Percentiles rank a stretch among this genome's conserved stretches.
Evolutionary conservation across 2,329 filamentous ascomycete species (phyloP).

Genomic region (Colletotrichum musicola): DNA sequence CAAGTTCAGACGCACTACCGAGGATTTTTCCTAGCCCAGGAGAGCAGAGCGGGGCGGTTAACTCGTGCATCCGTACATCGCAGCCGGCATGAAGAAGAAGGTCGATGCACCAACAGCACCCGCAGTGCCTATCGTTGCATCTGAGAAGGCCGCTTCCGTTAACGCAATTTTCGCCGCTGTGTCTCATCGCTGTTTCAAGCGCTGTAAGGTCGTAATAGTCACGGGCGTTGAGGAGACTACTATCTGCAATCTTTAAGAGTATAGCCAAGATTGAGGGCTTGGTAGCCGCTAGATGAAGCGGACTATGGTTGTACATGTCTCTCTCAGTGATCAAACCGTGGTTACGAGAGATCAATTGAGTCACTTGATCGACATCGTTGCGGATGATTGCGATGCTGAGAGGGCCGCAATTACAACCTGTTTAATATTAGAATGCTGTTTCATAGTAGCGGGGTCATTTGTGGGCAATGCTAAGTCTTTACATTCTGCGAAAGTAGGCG

Average conservation of each 20-base stretch:
- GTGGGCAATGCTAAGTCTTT: too few species aligned
- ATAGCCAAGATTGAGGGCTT: not conserved
- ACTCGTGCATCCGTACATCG: not conserved
- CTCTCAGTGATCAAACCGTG: too few species aligned
- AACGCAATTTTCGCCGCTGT: accelerated
- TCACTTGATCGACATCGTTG: not conserved
- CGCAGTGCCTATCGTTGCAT: not conserved
- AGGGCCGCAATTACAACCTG: not conserved
- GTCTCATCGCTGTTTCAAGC: not conserved
- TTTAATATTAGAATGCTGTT: too few species aligned
- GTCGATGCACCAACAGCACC: not conserved
- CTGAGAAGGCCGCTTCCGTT: accelerated
- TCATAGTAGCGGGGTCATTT: too few species aligned
- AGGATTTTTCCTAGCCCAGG: too few species aligned
- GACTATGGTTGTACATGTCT: not conserved
- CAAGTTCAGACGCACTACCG: not conserved
- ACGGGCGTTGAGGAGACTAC: not conserved
- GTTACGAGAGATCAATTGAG: not conserved
- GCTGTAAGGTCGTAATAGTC: not conserved
- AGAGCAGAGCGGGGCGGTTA: too few species aligned
- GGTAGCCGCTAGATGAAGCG: not conserved
- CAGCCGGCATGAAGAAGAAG: not conserved
- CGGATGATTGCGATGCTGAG: not conserved
- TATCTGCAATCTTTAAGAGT: not conserved
- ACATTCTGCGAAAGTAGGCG: too few species aligned